These are phyloP conservation scores for Cyclostephanos tholiformis DNA, from an alignment of 108 stramenopile genomes.

Conservation along the genomic window DNA sequence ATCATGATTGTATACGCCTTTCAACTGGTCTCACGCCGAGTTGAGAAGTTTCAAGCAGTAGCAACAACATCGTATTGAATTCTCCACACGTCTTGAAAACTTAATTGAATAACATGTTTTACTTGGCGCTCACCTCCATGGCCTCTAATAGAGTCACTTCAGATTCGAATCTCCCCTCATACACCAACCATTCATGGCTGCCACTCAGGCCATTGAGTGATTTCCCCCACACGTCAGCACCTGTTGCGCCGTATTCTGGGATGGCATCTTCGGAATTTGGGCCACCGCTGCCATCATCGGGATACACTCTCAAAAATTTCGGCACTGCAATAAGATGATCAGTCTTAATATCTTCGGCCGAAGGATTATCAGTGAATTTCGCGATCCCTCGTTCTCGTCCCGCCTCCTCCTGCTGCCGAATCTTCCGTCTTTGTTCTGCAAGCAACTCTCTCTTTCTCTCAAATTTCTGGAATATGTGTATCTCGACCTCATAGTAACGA, in stretches of 20 bases:
- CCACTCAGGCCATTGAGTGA: constrained; percentile 9
- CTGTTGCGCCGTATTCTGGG: constrained; percentile 17
- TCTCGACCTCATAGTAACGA: constrained; percentile 72
- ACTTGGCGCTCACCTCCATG: constrained; percentile 39
- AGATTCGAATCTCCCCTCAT: constrained; percentile 32
- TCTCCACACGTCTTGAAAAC: neutral
- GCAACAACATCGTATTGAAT: neutral
- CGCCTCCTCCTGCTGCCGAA: constrained; percentile 21
- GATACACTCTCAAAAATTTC: constrained; percentile 37
- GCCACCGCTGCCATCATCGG: constrained; percentile 38
- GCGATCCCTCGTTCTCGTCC: constrained; percentile 3
- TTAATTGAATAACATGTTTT: neutral
- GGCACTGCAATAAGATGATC: constrained; percentile 32
- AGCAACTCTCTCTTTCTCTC: constrained; percentile 23
- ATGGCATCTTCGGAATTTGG: constrained; percentile 20
- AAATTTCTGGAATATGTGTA: constrained; percentile 69
- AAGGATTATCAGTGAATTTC: neutral
- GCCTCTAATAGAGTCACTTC: constrained; percentile 51
- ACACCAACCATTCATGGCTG: constrained; percentile 68
- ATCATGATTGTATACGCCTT: constrained; percentile 25
- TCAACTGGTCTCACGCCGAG: constrained; percentile 25
- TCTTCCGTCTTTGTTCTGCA: neutral
- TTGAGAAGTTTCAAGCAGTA: neutral
- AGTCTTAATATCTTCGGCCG: neutral
- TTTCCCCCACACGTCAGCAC: constrained; percentile 39